Conservation (phyloP, 225 moss, liverwort and hornwort species). For the Thuidium tamariscinum region DNA sequence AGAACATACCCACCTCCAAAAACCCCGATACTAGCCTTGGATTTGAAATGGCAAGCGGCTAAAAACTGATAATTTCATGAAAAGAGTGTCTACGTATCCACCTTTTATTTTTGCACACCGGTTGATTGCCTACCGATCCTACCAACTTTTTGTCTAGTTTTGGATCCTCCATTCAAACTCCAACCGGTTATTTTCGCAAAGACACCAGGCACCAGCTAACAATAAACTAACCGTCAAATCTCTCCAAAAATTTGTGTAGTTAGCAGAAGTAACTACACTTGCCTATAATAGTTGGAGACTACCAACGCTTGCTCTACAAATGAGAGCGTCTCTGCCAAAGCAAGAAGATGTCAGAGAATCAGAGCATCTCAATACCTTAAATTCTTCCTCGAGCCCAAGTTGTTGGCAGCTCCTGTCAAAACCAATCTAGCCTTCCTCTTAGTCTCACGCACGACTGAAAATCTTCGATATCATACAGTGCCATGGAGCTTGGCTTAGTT, state of each 20-base stretch:
- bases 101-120: too few species aligned
- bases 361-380: background rate
- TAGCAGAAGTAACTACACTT: background rate
- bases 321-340: background rate
- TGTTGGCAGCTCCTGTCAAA: background rate
- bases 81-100: fast-evolving
- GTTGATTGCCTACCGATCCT: background rate
- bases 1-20: background rate
- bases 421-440: background rate
- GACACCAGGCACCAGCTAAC: background rate
- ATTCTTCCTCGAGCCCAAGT: background rate
- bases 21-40: background rate
- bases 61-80: background rate
- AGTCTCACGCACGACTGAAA: background rate
- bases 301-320: background rate
- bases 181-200: background rate
- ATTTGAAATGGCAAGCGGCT: background rate
- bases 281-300: background rate
- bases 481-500: background rate
- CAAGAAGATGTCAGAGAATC: background rate
- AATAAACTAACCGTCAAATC: background rate
- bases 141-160: background rate
- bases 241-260: background rate
- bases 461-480: background rate
- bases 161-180: background rate